Conservation (phyloP, 2,329 filamentous ascomycete species). For the Trichoderma arundinaceum region DNA sequence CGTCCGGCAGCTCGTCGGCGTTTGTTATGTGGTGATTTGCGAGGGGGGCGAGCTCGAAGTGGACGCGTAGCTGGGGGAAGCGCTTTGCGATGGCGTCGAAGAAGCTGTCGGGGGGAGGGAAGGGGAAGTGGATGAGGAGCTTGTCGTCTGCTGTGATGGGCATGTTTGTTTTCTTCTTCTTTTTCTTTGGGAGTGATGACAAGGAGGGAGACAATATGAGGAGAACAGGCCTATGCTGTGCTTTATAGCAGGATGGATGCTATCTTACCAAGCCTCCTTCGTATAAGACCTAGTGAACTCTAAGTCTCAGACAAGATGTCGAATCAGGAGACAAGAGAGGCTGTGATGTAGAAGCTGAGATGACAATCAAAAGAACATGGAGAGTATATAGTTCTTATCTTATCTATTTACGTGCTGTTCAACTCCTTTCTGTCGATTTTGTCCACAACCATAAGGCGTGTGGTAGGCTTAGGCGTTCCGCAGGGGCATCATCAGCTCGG, state of each 20-base stretch:
- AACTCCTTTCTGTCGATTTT: too few species aligned
- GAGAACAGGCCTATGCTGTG: background rate
- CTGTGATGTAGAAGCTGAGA: conserved; percentile 6
- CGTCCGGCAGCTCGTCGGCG: conserved; percentile 40
- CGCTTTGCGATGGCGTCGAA: conserved; percentile 41
- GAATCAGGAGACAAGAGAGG: background rate
- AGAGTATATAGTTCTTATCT: background rate
- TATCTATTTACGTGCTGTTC: background rate
- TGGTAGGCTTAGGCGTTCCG: background rate
- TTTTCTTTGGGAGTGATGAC: background rate
- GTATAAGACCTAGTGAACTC: conserved; percentile 24
- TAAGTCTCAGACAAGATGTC: background rate
- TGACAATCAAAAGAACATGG: background rate
- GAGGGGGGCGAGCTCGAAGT: conserved; percentile 41
- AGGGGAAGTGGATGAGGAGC: conserved; percentile 48
- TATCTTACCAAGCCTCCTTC: background rate
- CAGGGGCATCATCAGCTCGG: background rate
- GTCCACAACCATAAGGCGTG: too few species aligned
- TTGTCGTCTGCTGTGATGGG: conserved; percentile 45
- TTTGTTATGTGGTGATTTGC: conserved; percentile 33
- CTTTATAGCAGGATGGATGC: background rate
- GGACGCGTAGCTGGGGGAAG: conserved; percentile 49
- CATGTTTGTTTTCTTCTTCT: conserved; percentile 31
- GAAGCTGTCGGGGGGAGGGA: conserved; percentile 44
- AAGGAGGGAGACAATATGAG: background rate